Evolutionary conservation across 75 land plant genomes (phyloP), one percentile per base, ranked within the genome.

Genomic region (Cryptomeria japonica): DNA sequence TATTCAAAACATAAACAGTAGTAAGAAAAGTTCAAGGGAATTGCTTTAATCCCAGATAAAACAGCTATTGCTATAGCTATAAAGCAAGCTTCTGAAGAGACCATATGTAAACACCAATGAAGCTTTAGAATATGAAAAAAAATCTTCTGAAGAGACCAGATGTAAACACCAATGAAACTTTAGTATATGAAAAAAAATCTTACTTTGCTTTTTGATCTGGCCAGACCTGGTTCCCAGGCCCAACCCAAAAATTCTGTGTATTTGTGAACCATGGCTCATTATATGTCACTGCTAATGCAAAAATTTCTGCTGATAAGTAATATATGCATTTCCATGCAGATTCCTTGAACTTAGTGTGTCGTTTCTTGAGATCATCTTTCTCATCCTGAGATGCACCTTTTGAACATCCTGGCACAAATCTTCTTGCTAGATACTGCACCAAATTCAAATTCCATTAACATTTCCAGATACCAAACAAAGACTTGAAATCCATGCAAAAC

Each of bases 171-270:
- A 85, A 56, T 18, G 28, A 82, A 25, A 41, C 11, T 85, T 51
- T 18, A 42, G 19, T 19, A 9, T 56, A 85, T n/a, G 38, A 31
- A 86, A 38, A 75, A 18, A 87, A 84, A 68, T 13, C 95, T 88
- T 93, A 97, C 99, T 97, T 97, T 15, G 87, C 86, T 70, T 92
- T 95, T 89, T 92, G 97, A 87, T 98, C 96, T 77, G 99, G 99
- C 99, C 99, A 98, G 51, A 92, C 89, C 87, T 98, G 97, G 53
- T 94, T 78, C 61, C 99, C 99, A 70, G 99, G 99, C 31, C 99
- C 99, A 51, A 93, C 87, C 97, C 97, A 98, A 83, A 96, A 98
- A 42, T 94, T 84, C 84, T 78, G 90, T 25, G 99, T 96, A 37
- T 95, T 89, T 39, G 88, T 93, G 90, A 98, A 97, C 96, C 96